Base-by-base conservation (phyloP, 2,329 filamentous ascomycete genomes). In the Trichophyton equinum region DNA sequence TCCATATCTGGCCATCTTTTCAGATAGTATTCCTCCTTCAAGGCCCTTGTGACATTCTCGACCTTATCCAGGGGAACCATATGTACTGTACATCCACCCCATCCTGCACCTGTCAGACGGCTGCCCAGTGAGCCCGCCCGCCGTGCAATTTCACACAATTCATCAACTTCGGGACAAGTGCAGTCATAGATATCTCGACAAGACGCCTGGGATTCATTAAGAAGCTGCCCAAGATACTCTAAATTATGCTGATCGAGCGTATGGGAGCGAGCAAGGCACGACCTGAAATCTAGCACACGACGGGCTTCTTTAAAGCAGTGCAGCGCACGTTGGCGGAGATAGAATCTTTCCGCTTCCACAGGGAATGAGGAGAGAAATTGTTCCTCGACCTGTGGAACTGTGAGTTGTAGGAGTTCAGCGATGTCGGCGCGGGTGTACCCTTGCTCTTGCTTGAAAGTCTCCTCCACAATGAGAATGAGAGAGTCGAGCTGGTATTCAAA, bases 71-170 rank as follows among this genome's bases (percentile, higher is more conserved):
- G 88, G 0, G 92, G 88, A 59, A 97, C 87, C 61, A 99, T 81
- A 76, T 99, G 94, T 62, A 99, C 92, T 63, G 85, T 94, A 76
- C 94, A 97, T 1, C 94, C 94, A 64, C 94, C 94, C 94, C 94
- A 99, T 2, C 94, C 94, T 0, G 94, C 94, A 44, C 94, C 94
- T 0, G 92, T 97, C 67, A 96, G 76, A 27, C 92, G 80, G 67
- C 88, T 91, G 30, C 92, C 94, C 71, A 90, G 91, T 18, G 88
- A 84, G 1, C 94, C 94, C 0, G 88, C 88, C 15, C 78, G 79
- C 30, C 85, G 81, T 0, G 91, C 91, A 66, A 97, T 86, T 44
- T 79, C 73, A 73, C 92, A 97, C 42, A 99, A 82, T 64, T 89
- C 81, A 72, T 99, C 92, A n/a, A 97, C 82, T 74, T 97, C 91